Percentiles rank a stretch among this genome's conserved stretches.
phyloP scores from a whole-genome alignment of 1,284 basidiomycete species.

The Leccinum pachyderme region DNA sequence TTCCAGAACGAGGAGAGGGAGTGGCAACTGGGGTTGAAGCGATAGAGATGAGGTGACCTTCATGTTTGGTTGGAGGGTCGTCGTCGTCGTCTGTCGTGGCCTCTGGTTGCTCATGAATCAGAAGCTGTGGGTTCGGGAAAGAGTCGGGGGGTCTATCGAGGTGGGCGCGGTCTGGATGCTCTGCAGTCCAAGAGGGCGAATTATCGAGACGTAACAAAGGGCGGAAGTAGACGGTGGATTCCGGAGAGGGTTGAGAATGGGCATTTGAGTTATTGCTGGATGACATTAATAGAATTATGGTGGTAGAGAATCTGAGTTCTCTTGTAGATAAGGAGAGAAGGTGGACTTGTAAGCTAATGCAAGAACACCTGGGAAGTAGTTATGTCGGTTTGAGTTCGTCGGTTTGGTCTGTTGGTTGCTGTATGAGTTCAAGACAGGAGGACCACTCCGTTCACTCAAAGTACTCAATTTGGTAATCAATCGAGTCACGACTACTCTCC shows the following conservation, averaged over 20 bases:
- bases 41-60: slow-evolving; percentile 24
- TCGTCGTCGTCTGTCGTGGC: slow-evolving; percentile 17
- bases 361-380: slow-evolving; percentile 22
- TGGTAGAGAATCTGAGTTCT: slow-evolving; percentile 19
- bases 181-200: slow-evolving; percentile 23
- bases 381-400: not conserved
- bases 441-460: slow-evolving; percentile 1
- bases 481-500: slow-evolving; percentile 24
- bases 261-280: slow-evolving; percentile 28
- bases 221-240: slow-evolving; percentile 22
- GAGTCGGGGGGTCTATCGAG: slow-evolving; percentile 12
- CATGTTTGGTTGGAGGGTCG: slow-evolving; percentile 29
- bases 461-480: slow-evolving; percentile 13
- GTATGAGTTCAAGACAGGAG: slow-evolving; percentile 9
- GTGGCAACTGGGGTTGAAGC: slow-evolving; percentile 10
- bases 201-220: slow-evolving; percentile 33
- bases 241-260: slow-evolving; percentile 16
- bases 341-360: slow-evolving; percentile 35
- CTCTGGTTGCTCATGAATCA: slow-evolving; percentile 8
- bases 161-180: slow-evolving; percentile 8
- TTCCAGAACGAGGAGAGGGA: slow-evolving; percentile 11
- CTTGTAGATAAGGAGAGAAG: slow-evolving; percentile 18
- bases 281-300: slow-evolving; percentile 32
- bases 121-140: slow-evolving; percentile 5
- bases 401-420: not conserved